Evolutionary conservation across 2,329 filamentous ascomycete species (phyloP), one percentile per base, ranked within the genome.

Genomic region (Phialocephala sp.): DNA sequence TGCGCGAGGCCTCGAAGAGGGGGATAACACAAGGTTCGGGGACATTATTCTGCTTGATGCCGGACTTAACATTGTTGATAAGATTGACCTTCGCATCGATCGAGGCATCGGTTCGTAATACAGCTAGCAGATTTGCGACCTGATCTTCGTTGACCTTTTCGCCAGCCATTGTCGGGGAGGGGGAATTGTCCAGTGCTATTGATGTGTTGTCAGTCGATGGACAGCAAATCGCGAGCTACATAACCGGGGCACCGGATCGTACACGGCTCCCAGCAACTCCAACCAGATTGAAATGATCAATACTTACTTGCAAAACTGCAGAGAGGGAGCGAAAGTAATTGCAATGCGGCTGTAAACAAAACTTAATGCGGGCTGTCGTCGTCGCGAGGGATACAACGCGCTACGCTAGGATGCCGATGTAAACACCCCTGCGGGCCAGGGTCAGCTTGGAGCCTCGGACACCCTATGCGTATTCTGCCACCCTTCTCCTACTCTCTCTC

Each of bases 41-140:
- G 55, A 97, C 92, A 81, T 93, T 93, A 77, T 91, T 90, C 79
- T 97, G 93, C 79, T 97, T 97, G 83, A 97, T 97, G 77, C 89
- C 87, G 52, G 91, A 93, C 80, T 97, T 97, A 79, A 94, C 83
- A 73, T 82, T 84, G 66, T 88, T 91, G 72, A 97, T 87, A 62
- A 87, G 85, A 69, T 87, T 83, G 69, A 93, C 84, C 76, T 93
- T 93, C 60, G 84, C 80, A 73, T 94, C 91, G 72, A 92, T 82
- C 58, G 87, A 84, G 43, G 85, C 84, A 72, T 92, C 90, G 72
- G 87, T 85, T 77, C 81, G 81, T 62, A 88, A 78, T 67, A 87
- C 79, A 55, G 79, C 78, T 69, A 82, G 73, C 69, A 88, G 79
- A 79, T 84, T 82, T 61, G 80, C 78, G 77, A 87, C 85, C 80